Evolutionary conservation across 1,284 basidiomycete species (phyloP), one percentile per base, ranked within the genome.

Genomic region (Cryptococcus depauperatus): DNA sequence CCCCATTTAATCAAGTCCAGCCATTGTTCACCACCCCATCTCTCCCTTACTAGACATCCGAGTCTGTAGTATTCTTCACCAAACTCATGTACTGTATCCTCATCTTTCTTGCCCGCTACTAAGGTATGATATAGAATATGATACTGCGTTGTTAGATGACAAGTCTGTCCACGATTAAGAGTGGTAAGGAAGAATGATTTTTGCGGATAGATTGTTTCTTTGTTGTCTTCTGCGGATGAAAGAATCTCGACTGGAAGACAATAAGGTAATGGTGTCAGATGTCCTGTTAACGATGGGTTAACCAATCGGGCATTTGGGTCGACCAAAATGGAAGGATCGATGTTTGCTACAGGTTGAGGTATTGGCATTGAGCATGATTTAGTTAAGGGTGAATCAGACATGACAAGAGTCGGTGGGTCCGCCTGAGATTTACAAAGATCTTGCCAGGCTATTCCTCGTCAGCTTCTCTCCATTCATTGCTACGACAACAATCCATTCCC

Each of bases 271-370:
- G 46, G 27, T 19, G 45, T 41, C 1, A 50, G 38, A 4, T 47
- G 42, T 3, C 42, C 57, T 0, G 48, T 30, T 10, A 65, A 51
- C 3, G 59, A 55, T 29, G 64, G 54, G 54, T 66, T 62, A 16
- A 64, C 49, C 16, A 68, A 53, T 4, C 46, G 35, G 3, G 64
- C 55, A 1, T 44, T 33, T 1, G 59, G 54, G 47, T 68, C 64
- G 39, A 42, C 51, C 10, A 59, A 23, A 1, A 55, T 53, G 14
- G 55, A 33, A 1, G 51, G 47, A 5, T 58, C 47, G 26, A 61
- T 53, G 43, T 59, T 56, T n/a, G 49, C 41, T 6, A 55, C 44
- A 16, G 48, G 47, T 16, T 47, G 42, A 9, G 50, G 50, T 1
- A 42, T 45, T n/a, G 47, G 51, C 5, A 1, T 10, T 14, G 4